Evolutionary conservation across 495 filamentous ascomycete species (phyloP).

Genomic region (Collariella sp.): DNA sequence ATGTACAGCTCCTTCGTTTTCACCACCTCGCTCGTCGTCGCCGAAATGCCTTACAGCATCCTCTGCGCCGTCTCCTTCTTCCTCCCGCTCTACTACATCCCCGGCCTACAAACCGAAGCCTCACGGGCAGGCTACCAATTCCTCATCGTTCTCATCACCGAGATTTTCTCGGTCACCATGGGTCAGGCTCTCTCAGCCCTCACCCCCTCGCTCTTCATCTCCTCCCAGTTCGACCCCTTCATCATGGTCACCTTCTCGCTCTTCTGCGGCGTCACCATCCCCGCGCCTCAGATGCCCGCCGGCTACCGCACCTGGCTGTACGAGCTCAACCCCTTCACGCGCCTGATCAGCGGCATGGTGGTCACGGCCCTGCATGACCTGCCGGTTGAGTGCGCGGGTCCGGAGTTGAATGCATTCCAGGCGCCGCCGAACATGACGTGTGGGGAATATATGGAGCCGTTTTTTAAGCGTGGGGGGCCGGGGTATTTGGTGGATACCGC

Average conservation of each 20-base stretch:
- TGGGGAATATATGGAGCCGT: constrained; percentile 62
- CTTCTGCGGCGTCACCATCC: constrained; percentile 79
- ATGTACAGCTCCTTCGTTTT: constrained; percentile 71
- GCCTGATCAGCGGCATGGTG: constrained; percentile 70
- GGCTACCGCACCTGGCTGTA: constrained; percentile 81
- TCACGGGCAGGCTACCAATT: constrained; percentile 71
- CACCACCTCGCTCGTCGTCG: constrained; percentile 58
- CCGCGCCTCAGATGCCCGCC: constrained; percentile 59
- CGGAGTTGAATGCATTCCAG: constrained; percentile 53
- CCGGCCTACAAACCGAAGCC: constrained; percentile 47
- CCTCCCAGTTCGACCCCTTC: constrained; percentile 66
- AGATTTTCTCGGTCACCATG: constrained; percentile 66
- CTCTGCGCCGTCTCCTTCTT: constrained; percentile 68
- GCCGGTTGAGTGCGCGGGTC: constrained; percentile 47
- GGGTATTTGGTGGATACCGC: constrained; percentile 62
- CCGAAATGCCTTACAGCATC: constrained; percentile 68
- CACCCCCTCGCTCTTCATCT: constrained; percentile 62
- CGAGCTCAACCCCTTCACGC: constrained; percentile 74
- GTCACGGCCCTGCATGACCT: constrained; percentile 62
- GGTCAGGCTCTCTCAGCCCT: constrained; percentile 60
- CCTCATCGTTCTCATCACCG: constrained; percentile 68
- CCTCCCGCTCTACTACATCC: constrained; percentile 67
- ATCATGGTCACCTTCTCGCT: constrained; percentile 70
- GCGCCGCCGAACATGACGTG: constrained; percentile 55
- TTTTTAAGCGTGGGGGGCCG: constrained; percentile 53